Conservation (phyloP, 345 rosid genomes). For the Eucalyptus microcorys region DNA sequence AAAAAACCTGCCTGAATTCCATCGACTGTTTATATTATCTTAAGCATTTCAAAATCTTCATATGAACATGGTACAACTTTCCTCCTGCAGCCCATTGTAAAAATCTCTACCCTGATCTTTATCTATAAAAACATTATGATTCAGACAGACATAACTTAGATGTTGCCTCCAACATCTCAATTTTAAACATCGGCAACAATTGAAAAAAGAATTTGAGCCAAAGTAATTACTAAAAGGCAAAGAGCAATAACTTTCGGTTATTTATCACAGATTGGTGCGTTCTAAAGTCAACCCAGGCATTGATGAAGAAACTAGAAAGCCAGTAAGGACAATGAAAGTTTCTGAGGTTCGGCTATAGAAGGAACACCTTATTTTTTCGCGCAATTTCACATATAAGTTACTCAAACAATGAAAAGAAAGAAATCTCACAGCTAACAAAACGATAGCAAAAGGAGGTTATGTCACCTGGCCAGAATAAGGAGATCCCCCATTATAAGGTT, state of each 20-base stretch:
- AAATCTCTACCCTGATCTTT: not conserved
- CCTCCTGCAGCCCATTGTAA: not conserved
- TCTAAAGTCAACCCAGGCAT: not conserved
- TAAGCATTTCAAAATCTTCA: not conserved
- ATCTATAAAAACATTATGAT: not conserved
- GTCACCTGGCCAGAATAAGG: slow-evolving; percentile 91
- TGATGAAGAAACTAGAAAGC: not conserved
- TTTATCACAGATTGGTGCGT: not conserved
- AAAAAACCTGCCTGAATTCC: not conserved
- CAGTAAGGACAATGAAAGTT: not conserved
- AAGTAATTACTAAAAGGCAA: not conserved
- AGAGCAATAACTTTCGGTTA: not conserved
- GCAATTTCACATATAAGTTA: not conserved
- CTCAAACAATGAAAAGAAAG: not conserved
- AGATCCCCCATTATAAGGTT: slow-evolving; percentile 53
- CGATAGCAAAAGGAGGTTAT: not conserved
- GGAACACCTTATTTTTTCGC: not conserved
- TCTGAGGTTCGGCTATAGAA: not conserved
- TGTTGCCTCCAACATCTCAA: not conserved
- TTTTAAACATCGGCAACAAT: not conserved
- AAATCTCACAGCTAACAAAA: not conserved
- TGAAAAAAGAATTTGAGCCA: not conserved
- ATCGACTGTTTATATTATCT: not conserved
- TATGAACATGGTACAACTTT: not conserved
- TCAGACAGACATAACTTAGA: not conserved